These are phyloP conservation scores for Leishmania tarentolae DNA, from an alignment of 208 protist genomes.

Conservation along the genomic window DNA sequence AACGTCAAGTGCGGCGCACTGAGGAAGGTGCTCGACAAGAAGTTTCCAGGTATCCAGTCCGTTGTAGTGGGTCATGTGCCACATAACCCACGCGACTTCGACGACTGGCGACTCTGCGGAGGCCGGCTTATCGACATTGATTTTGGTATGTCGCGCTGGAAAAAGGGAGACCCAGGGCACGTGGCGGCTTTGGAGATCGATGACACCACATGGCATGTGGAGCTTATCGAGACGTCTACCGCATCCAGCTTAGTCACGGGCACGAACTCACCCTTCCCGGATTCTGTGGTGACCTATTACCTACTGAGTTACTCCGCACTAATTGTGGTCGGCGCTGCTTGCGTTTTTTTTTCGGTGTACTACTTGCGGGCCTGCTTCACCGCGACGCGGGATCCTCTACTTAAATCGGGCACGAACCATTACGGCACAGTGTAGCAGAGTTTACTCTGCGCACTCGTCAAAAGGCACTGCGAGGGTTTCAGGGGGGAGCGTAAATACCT, in stretches of 20 bases:
- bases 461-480: background rate
- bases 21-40: conserved; percentile 60
- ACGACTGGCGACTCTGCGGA: conserved; percentile 76
- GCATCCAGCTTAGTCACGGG: conserved; percentile 25
- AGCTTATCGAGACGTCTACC: conserved; percentile 71
- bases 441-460: too few relatives aligned
- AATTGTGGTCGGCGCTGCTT: conserved; percentile 17
- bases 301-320: conserved; percentile 20
- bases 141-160: conserved; percentile 90
- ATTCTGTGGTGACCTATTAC: conserved; percentile 14
- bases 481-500: background rate
- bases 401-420: conserved; percentile 6
- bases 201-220: conserved; percentile 67
- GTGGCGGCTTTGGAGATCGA: conserved; percentile 88
- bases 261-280: background rate
- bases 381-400: conserved; percentile 9
- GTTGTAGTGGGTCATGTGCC: conserved; percentile 92
- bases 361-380: conserved; percentile 12
- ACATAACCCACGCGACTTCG: conserved; percentile 78
- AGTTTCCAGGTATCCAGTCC: conserved; percentile 76
- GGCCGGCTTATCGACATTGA: conserved; percentile 86
- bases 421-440: conserved; percentile 24
- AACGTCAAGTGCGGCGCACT: conserved; percentile 85
- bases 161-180: conserved; percentile 85
- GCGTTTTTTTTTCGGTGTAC: conserved; percentile 23